phyloP scores from a whole-genome alignment of 1,139 yeast genomes.

The Suhomyces guaymorum region DNA sequence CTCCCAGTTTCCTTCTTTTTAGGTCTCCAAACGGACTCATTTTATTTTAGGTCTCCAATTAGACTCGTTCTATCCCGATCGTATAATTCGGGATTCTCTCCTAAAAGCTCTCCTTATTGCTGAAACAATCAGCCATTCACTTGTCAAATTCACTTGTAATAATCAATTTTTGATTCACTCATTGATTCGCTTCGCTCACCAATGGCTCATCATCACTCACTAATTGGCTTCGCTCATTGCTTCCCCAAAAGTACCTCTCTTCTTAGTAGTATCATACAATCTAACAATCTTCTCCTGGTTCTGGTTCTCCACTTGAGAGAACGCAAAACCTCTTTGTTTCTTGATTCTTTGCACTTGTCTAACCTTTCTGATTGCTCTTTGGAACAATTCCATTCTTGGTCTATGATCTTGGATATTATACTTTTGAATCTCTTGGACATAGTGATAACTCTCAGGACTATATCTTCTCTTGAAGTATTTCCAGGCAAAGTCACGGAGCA shows the following conservation, averaged over 20 bases:
- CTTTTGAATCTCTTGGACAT: constrained; percentile 95
- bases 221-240: too few species aligned
- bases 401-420: constrained; percentile 90
- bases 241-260: constrained; percentile 57
- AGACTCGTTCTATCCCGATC: too few species aligned
- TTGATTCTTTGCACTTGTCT: constrained; percentile 98
- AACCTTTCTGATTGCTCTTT: constrained; percentile 93
- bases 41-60: too few species aligned
- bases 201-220: too few species aligned
- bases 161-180: too few species aligned
- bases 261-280: constrained; percentile 89
- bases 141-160: too few species aligned
- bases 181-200: too few species aligned
- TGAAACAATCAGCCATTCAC: too few species aligned
- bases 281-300: constrained; percentile 91
- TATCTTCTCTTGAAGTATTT: constrained; percentile 91
- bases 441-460: constrained; percentile 88
- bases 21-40: too few species aligned
- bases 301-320: constrained; percentile 90
- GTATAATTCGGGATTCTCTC: too few species aligned
- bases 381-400: constrained; percentile 95
- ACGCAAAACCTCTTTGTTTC: constrained; percentile 98
- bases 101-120: too few species aligned
- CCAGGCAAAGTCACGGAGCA: constrained; percentile 89
- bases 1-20: too few species aligned